Conservation (phyloP, 768 basidiomycete species). For the Boletus tylopilopsis region DNA sequence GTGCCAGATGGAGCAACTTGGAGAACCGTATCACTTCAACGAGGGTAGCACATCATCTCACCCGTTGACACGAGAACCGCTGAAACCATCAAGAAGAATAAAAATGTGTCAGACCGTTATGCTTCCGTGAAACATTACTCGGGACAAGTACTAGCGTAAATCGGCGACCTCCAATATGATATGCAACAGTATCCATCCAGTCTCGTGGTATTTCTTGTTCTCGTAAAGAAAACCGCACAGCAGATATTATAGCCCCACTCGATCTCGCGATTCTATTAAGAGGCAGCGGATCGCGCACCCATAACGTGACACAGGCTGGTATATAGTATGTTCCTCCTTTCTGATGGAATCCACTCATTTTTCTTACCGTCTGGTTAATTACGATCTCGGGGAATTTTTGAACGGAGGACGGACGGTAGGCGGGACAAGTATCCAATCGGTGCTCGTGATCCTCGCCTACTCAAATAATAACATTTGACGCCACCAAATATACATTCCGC, state of each 20-base stretch:
- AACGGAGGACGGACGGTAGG: not conserved
- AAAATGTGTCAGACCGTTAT: not conserved
- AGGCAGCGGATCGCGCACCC: conserved; percentile 15
- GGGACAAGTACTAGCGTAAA: not conserved
- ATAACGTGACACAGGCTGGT: not conserved
- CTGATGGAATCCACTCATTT: not conserved
- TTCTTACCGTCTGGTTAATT: conserved; percentile 29
- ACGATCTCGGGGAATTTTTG: not conserved
- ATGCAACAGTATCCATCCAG: not conserved
- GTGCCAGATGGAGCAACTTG: not conserved
- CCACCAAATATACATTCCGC: conserved; percentile 6
- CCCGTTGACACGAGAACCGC: not conserved
- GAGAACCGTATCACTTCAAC: not conserved
- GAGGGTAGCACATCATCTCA: not conserved
- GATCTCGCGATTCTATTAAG: not conserved
- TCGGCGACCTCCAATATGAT: not conserved
- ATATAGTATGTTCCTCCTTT: not conserved
- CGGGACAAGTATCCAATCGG: conserved; percentile 10
- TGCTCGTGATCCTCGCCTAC: conserved; percentile 23
- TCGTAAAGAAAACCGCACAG: not conserved
- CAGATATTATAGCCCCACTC: not conserved
- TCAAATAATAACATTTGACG: conserved; percentile 1
- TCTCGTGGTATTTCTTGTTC: not conserved
- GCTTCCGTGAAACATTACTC: not conserved
- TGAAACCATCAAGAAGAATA: not conserved